These are phyloP conservation scores for Candida anutae DNA, from an alignment of 1,139 yeast species.

Conservation along the genomic window DNA sequence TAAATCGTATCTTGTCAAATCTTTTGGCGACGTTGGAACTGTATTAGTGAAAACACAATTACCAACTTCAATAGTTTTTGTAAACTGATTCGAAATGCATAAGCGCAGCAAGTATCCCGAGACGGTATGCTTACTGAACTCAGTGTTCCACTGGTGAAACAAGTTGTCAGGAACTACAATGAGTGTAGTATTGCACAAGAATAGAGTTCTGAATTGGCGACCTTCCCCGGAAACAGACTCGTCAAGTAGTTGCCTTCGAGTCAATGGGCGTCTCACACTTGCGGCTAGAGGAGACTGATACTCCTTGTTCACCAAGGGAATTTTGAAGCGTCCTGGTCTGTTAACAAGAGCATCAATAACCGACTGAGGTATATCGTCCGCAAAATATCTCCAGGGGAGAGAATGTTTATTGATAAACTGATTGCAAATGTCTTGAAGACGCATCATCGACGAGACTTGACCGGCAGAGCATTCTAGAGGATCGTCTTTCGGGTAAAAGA, in stretches of 20 bases:
- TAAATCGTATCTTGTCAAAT: constrained; percentile 39
- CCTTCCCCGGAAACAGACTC: constrained; percentile 12
- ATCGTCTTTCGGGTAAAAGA: constrained; percentile 5
- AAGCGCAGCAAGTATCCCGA: constrained; percentile 26
- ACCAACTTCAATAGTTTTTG: constrained; percentile 10
- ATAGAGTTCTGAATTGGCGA: constrained; percentile 17
- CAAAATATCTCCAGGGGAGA: constrained; percentile 50
- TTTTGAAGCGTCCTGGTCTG: constrained; percentile 39
- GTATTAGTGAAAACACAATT: constrained; percentile 12
- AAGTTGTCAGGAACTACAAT: constrained; percentile 61
- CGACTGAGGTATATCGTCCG: constrained; percentile 34
- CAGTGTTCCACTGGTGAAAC: constrained; percentile 58
- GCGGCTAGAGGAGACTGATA: constrained; percentile 10
- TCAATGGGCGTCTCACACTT: too few relatives aligned
- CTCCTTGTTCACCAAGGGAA: constrained; percentile 17
- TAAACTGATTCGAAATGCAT: constrained; percentile 27
- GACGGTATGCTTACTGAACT: constrained; percentile 47
- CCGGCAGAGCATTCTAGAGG: too few relatives aligned
- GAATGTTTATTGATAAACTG: constrained; percentile 36
- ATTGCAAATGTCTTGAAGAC: constrained; percentile 37
- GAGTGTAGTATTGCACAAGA: constrained; percentile 46
- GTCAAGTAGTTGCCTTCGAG: too few relatives aligned
- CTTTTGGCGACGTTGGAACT: constrained; percentile 21
- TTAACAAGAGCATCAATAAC: constrained; percentile 26
- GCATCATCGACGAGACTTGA: constrained; percentile 1